Conservation (phyloP, 305 asterid species). For the Solanum hybrid region DNA sequence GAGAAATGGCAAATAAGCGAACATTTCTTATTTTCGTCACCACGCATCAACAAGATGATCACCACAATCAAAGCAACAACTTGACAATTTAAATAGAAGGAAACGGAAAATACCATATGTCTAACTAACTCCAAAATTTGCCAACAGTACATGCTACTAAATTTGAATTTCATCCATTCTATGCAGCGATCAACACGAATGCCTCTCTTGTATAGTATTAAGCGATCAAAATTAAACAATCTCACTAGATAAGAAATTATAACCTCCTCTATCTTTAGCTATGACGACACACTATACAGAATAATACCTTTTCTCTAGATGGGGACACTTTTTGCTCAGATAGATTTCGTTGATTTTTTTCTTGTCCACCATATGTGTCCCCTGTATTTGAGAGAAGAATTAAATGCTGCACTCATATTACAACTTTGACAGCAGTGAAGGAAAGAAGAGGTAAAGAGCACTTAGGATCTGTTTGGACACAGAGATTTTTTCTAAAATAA, state of each 20-base stretch:
- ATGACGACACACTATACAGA: neutral
- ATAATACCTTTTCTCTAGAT: constrained; percentile 1
- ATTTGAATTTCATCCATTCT: neutral
- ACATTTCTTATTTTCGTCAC: neutral
- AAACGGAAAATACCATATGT: neutral
- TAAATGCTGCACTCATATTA: neutral
- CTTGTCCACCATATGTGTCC: constrained; percentile 15
- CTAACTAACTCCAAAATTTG: neutral
- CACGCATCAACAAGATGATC: neutral
- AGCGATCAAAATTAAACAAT: neutral
- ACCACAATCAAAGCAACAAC: neutral
- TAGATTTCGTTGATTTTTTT: constrained; percentile 19
- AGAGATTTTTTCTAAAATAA: neutral
- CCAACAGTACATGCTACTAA: neutral
- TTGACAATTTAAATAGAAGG: neutral
- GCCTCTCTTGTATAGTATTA: neutral
- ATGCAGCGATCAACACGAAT: neutral
- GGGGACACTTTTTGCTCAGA: neutral
- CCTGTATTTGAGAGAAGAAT: constrained; percentile 26
- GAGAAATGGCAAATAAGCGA: neutral
- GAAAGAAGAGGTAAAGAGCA: neutral
- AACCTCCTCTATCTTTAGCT: neutral
- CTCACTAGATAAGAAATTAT: neutral
- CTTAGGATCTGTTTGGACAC: neutral
- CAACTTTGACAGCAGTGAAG: constrained; percentile 2